Conservation (phyloP, 2,329 filamentous ascomycete genomes). For the Calcarisporium arbuscula region DNA sequence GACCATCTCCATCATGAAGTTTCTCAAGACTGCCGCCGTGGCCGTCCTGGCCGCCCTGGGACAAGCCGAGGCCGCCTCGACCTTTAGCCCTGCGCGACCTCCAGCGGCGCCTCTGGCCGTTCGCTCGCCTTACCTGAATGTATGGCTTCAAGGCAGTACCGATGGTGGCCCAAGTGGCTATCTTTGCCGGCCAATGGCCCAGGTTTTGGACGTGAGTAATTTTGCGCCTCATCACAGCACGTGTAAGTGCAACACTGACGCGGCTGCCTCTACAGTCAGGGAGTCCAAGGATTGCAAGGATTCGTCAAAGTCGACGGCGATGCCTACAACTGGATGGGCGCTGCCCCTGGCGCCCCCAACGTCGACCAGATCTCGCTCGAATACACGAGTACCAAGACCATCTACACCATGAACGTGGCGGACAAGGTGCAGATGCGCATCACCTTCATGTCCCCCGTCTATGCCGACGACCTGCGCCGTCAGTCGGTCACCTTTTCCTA, state of each 20-base stretch:
- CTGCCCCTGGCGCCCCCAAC: slow-evolving; percentile 36
- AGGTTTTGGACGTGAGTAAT: slow-evolving; percentile 59
- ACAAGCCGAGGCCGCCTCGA: slow-evolving; percentile 32
- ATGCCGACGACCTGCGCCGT: slow-evolving; percentile 56
- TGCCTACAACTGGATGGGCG: slow-evolving; percentile 63
- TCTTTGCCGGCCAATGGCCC: slow-evolving; percentile 63
- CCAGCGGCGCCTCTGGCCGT: slow-evolving; percentile 68
- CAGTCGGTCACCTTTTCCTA: slow-evolving; percentile 69
- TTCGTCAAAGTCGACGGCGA: slow-evolving; percentile 61
- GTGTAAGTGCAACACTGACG: neutral
- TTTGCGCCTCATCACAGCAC: neutral
- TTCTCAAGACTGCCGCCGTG: slow-evolving; percentile 13
- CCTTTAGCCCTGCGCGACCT: slow-evolving; percentile 57
- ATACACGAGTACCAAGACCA: slow-evolving; percentile 67
- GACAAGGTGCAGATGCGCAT: slow-evolving; percentile 57
- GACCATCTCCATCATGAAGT: too few species aligned
- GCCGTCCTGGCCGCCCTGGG: slow-evolving; percentile 13
- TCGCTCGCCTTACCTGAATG: slow-evolving; percentile 67
- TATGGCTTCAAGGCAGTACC: slow-evolving; percentile 58
- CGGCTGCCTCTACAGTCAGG: slow-evolving; percentile 36
- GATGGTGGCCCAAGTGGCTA: slow-evolving; percentile 59
- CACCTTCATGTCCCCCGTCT: slow-evolving; percentile 66
- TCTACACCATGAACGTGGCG: slow-evolving; percentile 60
- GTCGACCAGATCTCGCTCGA: slow-evolving; percentile 58
- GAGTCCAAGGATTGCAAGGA: slow-evolving; percentile 59